These are phyloP conservation scores for Pseudozyma flocculosa DNA, from an alignment of 1,284 basidiomycete species.

Conservation along the genomic window DNA sequence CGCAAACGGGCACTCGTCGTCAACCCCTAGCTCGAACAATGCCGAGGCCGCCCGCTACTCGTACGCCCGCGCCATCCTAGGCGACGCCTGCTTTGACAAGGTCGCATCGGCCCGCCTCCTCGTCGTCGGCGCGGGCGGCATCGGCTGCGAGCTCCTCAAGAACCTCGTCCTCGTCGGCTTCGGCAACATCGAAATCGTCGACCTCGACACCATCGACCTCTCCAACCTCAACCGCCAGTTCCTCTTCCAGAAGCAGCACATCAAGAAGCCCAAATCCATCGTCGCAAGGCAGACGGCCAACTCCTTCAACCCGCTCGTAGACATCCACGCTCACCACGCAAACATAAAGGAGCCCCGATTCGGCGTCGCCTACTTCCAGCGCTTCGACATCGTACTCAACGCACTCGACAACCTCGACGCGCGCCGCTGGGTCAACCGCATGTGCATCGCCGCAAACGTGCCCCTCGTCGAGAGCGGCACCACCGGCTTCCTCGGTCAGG, in stretches of 20 bases:
- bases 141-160: conserved; percentile 96
- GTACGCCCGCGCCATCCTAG: conserved; percentile 19
- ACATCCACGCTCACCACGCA: conserved; percentile 84
- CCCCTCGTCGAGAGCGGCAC: conserved; percentile 96
- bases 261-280: conserved; percentile 92
- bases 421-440: conserved; percentile 71
- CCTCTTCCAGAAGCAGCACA: conserved; percentile 93
- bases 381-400: conserved; percentile 90
- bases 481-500: conserved; percentile 83
- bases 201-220: conserved; percentile 97
- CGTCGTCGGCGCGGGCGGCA: conserved; percentile 93
- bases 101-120: conserved; percentile 62
- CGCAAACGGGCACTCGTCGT: conserved; percentile 11
- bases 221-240: conserved; percentile 98
- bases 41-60: conserved; percentile 14
- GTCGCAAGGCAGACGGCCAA: conserved; percentile 86
- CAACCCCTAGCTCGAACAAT: conserved; percentile 6
- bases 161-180: conserved; percentile 93
- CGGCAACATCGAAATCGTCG: conserved; percentile 82
- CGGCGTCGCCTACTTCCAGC: conserved; percentile 82
- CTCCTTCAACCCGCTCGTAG: conserved; percentile 87
- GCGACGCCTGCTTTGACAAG: conserved; percentile 14
- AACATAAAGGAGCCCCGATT: conserved; percentile 95
- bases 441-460: conserved; percentile 88
- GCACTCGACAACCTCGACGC: conserved; percentile 80